Evolutionary conservation across 441 rosid genomes (phyloP), one percentile per base, ranked within the genome.

Genomic region (Oxalis stricta): DNA sequence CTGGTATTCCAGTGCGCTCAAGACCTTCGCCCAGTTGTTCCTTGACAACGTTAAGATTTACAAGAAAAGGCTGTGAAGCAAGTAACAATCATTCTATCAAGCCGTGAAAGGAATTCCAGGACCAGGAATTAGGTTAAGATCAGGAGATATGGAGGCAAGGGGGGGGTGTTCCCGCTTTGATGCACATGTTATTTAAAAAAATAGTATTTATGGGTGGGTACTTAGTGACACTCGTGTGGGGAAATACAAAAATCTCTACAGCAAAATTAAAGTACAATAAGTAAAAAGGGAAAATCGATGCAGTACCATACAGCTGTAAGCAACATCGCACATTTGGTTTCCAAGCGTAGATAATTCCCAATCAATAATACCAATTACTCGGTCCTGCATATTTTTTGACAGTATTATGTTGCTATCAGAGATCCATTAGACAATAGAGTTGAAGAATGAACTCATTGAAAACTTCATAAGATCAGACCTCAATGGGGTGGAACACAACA

Each of bases 281-380:
- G 4, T 4, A 12, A 43, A 50, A 21, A 22, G 18, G 5, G 46
- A 39, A 46, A 37, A 18, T 44, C 18, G 42, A 42, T 18, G 21
- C 44, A 60, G 44, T 82, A 89, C 97, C 98, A 89, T 7, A 57
- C 87, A 83, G 63, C 59, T 68, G 70, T 70, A 73, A 33, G 98
- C 93, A 30, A 89, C 87, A 70, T 89, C 98, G 29, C 79, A 72
- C 98, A 89, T 85, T 73, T 82, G 94, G 66, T 80, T 85, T 55
- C 98, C 98, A 58, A 89, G 80, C 15, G 98, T 85, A 24, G 98
- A 89, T 47, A 89, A 61, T 63, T 89, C 96, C 96, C 96, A 89
- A 66, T 89, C 97, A 45, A 85, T 81, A 38, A 82, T 74, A 31
- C 97, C 94, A 58, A 89, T 79, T 38, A 85, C 86, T 43, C 75